Evolutionary conservation across 441 rosid genomes (phyloP), one percentile per base, ranked within the genome.

Genomic region (Breynia disticha): DNA sequence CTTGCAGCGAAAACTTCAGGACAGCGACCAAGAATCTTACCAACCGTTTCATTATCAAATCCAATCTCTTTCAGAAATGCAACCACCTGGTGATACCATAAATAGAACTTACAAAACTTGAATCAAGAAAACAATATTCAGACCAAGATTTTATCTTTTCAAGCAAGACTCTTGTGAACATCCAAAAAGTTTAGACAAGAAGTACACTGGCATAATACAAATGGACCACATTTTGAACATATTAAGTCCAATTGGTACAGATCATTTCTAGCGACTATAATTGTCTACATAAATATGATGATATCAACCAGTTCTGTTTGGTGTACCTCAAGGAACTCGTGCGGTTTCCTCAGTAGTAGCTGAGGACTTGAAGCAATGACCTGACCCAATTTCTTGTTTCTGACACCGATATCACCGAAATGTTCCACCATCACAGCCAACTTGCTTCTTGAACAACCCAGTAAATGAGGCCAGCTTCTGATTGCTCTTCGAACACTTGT

Each of bases 361-460:
- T 87, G 96, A 69, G 98, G 96, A 69, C 88, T 79, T 69, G 67
- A 80, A 49, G 84, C 76, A 72, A 90, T 75, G 61, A 81, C 79
- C 62, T 67, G 76, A 46, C 93, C 93, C 78, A 90, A 59, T 62
- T 64, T 80, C 74, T 71, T 80, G 75, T 75, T 66, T 68, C 60
- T 68, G 60, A 85, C 77, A 63, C 75, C 75, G 44, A 85, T 55
- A 17, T 73, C 73, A 56, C 67, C 76, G 57, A 87, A 70, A 42
- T 76, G 79, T 21, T 82, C 78, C 45, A 85, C 68, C 82, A 76
- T 82, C 60, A 73, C 56, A 69, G 72, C 68, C 64, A 87, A 60
- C 74, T 79, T 81, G 66, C 77, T 67, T 21, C 74, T 79, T 58
- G 93, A 82, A 67, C 95, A 81, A 24, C 95, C 98, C 61, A 90